Conservation (phyloP, 352 stramenopile genomes). For the Aphanomyces euteiches region DNA sequence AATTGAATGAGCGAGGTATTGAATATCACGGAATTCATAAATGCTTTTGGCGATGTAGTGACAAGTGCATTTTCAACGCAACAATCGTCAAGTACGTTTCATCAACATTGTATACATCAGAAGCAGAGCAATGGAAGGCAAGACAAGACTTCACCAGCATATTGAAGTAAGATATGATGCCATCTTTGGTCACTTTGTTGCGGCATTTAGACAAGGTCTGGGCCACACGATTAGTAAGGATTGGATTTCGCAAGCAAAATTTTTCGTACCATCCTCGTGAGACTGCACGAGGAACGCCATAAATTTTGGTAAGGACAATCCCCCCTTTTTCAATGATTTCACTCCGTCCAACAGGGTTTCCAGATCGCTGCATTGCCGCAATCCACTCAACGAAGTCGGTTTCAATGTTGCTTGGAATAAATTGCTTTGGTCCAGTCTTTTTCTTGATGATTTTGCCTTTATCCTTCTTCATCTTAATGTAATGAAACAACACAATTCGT, state of each 20-base stretch:
- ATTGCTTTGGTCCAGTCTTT: neutral
- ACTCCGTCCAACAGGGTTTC: conserved; percentile 1
- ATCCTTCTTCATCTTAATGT: conserved; percentile 4
- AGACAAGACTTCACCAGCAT: neutral
- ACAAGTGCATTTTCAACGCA: neutral
- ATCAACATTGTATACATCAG: conserved; percentile 16
- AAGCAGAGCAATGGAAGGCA: conserved; percentile 6
- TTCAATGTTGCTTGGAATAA: neutral
- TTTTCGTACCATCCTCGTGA: neutral
- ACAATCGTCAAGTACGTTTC: conserved; percentile 9
- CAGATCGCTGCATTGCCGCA: conserved; percentile 4
- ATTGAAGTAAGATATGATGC: conserved; percentile 5
- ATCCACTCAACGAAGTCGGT: conserved; percentile 1
- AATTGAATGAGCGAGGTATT: neutral
- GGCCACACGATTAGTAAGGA: neutral
- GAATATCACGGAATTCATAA: conserved; percentile 15
- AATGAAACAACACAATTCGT: neutral
- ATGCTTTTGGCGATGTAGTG: conserved; percentile 1
- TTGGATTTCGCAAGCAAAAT: neutral
- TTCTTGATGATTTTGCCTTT: neutral
- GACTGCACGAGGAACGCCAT: neutral
- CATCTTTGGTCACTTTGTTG: neutral
- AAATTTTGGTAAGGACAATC: neutral
- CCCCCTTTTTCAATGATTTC: neutral
- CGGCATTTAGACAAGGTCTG: neutral